phyloP scores from a whole-genome alignment of 2,329 filamentous ascomycete genomes.

The Chrysosporium queenslandicum region DNA sequence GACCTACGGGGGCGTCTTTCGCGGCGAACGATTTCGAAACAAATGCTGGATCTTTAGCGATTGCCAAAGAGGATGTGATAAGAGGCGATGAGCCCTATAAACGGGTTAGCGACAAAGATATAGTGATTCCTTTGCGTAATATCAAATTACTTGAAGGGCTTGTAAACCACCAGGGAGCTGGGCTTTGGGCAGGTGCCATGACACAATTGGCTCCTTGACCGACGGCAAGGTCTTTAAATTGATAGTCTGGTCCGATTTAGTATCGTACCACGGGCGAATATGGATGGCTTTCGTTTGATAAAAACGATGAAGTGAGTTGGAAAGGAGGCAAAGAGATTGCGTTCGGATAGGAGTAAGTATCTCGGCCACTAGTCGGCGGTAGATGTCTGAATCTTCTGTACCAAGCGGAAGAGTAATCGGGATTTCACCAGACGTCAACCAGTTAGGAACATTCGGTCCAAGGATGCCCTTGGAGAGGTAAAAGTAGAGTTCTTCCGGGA shows the following conservation, averaged over 20 bases:
- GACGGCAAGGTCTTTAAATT: conserved; percentile 50
- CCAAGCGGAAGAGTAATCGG: conserved; percentile 76
- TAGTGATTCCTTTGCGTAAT: background rate
- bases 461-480: conserved; percentile 80
- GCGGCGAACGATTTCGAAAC: conserved; percentile 56
- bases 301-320: conserved; percentile 69
- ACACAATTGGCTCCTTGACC: conserved; percentile 45
- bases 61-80: conserved; percentile 44
- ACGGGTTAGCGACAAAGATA: background rate
- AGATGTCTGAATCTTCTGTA: conserved; percentile 67
- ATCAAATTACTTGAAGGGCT: conserved; percentile 21
- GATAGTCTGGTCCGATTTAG: conserved; percentile 54
- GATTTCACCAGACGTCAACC: conserved; percentile 70
- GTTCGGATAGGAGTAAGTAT: conserved; percentile 66
- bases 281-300: conserved; percentile 70
- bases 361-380: conserved; percentile 65
- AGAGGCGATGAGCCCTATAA: conserved; percentile 13
- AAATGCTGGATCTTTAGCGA: conserved; percentile 61
- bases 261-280: conserved; percentile 72
- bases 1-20: conserved; percentile 38
- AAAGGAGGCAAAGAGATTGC: conserved; percentile 65
- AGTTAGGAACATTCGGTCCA: conserved; percentile 66
- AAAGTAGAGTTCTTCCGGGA: conserved; percentile 82
- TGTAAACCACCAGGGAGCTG: conserved; percentile 37
- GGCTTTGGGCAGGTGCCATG: conserved; percentile 63